These are phyloP conservation scores for Colletotrichum tabaci DNA, from an alignment of 2,329 filamentous ascomycete genomes.

Conservation along the genomic window DNA sequence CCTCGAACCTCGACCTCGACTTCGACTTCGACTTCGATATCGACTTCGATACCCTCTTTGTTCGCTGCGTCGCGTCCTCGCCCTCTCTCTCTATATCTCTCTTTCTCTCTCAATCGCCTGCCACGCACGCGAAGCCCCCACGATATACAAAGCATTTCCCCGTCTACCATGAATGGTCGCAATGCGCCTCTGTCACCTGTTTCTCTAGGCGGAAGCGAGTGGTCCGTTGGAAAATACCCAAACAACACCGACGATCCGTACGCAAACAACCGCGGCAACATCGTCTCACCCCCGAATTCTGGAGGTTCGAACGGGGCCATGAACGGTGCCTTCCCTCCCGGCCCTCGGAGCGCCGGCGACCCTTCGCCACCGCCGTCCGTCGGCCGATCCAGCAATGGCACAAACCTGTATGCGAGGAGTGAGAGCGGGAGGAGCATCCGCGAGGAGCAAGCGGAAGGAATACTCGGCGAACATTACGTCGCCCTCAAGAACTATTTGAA, in stretches of 20 bases:
- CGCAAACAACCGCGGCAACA: constrained; percentile 69
- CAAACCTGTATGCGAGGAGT: constrained; percentile 76
- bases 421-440: constrained; percentile 74
- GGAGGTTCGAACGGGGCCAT: constrained; percentile 72
- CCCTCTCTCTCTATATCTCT: constrained; percentile 22
- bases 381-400: constrained; percentile 86
- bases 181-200: constrained; percentile 86
- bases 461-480: constrained; percentile 85
- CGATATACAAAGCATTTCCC: constrained; percentile 19
- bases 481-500: constrained; percentile 84
- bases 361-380: constrained; percentile 92
- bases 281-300: constrained; percentile 80
- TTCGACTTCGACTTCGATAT: constrained; percentile 15
- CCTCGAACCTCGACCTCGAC: constrained; percentile 12
- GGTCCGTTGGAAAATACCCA: constrained; percentile 81
- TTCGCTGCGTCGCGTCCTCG: constrained; percentile 33
- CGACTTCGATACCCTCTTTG: constrained; percentile 36
- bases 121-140: constrained; percentile 36
- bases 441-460: constrained; percentile 72
- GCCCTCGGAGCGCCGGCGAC: constrained; percentile 70
- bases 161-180: constrained; percentile 76
- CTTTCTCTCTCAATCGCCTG: constrained; percentile 43
- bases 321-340: constrained; percentile 71
- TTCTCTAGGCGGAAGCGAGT: constrained; percentile 88
- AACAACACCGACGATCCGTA: constrained; percentile 67